Evolutionary conservation across 2,329 filamentous ascomycete species (phyloP), one percentile per base, ranked within the genome.

Genomic region (Xylariaceae sp.): DNA sequence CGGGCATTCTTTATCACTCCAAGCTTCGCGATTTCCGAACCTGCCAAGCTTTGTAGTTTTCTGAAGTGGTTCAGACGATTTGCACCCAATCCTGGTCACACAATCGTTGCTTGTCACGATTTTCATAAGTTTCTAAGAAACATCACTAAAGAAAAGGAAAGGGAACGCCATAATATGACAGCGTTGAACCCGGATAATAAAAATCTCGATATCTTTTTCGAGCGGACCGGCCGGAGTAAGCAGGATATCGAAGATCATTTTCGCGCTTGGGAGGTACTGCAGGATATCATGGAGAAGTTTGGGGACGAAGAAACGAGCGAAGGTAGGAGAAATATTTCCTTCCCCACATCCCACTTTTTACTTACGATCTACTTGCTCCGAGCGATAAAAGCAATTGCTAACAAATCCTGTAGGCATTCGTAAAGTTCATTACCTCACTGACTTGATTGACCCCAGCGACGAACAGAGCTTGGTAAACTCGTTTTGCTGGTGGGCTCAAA

Each of bases 381-480:
- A 13, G 4, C 40, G 10, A 8, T 15, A 43, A 18, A 6, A 21
- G 10, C 5, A 8, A 12, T 15, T 2, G 42, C 51, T 55, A 36
- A 57, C 42, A 18, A 39, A 10, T 16, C 5, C 16, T 47, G 5
- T 10, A 59, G 63, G 63, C 2, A 55, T 67, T 22, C 59, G 62
- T 5, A 68, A 64, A 43, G 61, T 84, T 5, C 63, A 78, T 1
- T 76, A 74, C 63, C 78, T 77, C 0, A 74, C 75, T 13, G 61
- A 70, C 3, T 65, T 58, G 1, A 79, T 86, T 43, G 76, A 83
- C 51, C 71, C 75, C 0, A 79, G 80, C 51, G 81, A 86, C 56
- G 83, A 86, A 62, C 79, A 84, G 62, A 83, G 78, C 53, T 69
- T 86, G 26, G 75, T 85, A 9, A 81, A 84, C 57, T 85, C 80